These are phyloP conservation scores for Aspergillus wentii DNA, from an alignment of 495 filamentous ascomycete genomes.

Conservation along the genomic window DNA sequence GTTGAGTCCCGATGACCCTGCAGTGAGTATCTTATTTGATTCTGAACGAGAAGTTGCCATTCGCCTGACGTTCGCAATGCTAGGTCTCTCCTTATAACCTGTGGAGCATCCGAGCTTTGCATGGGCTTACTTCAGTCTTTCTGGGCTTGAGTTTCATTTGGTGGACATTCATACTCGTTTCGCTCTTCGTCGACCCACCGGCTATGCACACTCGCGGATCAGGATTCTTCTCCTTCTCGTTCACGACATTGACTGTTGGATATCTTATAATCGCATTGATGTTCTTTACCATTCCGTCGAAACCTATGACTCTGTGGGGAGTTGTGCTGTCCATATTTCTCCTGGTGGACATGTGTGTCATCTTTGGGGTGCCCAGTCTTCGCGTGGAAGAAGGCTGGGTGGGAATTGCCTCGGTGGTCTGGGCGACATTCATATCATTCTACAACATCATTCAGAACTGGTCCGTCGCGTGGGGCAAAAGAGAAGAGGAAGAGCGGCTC, in stretches of 20 bases:
- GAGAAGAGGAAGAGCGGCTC: conserved; percentile 84
- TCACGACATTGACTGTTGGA: conserved; percentile 64
- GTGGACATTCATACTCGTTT: conserved; percentile 85
- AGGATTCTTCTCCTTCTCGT: conserved; percentile 85
- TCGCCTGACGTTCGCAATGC: conserved; percentile 1
- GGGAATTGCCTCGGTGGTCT: conserved; percentile 77
- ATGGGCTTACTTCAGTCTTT: conserved; percentile 69
- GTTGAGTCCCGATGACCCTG: conserved; percentile 90
- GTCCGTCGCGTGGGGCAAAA: conserved; percentile 86
- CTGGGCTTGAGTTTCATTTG: conserved; percentile 73
- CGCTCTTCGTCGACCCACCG: conserved; percentile 83
- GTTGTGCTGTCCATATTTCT: conserved; percentile 66
- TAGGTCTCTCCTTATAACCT: conserved; percentile 95
- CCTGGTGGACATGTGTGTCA: conserved; percentile 71
- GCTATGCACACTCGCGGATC: conserved; percentile 80
- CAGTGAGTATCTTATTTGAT: conserved; percentile 47
- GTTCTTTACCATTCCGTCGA: conserved; percentile 82
- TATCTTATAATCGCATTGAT: conserved; percentile 72
- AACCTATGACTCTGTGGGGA: conserved; percentile 64
- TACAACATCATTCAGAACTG: conserved; percentile 61
- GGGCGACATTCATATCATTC: conserved; percentile 59
- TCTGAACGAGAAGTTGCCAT: neutral
- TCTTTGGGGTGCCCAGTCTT: conserved; percentile 64
- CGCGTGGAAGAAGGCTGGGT: conserved; percentile 86
- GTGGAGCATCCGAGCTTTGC: conserved; percentile 75